Conservation (phyloP, 441 rosid genomes). For the Biscutella auriculata region DNA sequence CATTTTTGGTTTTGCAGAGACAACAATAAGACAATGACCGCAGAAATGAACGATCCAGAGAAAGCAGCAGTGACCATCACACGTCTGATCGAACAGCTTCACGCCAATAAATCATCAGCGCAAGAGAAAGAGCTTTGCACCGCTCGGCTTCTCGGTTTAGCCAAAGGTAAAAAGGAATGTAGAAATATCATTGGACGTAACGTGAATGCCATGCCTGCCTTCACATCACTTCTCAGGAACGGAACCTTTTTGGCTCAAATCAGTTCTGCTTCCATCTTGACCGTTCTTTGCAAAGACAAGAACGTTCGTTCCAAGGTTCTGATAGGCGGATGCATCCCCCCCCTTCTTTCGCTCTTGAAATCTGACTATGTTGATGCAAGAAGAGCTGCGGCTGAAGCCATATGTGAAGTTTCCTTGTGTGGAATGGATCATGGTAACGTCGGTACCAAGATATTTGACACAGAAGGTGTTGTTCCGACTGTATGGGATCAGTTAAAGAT, state of each 20-base stretch:
- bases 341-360: conserved; percentile 65
- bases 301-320: conserved; percentile 66
- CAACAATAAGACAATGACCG: conserved; percentile 28
- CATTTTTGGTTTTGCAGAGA: conserved; percentile 33
- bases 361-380: conserved; percentile 59
- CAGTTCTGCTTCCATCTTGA: conserved; percentile 58
- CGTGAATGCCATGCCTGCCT: conserved; percentile 77
- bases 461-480: conserved; percentile 73
- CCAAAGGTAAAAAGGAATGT: conserved; percentile 61
- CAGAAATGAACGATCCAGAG: conserved; percentile 41
- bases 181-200: conserved; percentile 60
- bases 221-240: conserved; percentile 64
- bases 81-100: conserved; percentile 67
- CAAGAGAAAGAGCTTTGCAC: conserved; percentile 72
- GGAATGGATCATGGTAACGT: conserved; percentile 67
- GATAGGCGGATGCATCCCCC: conserved; percentile 90
- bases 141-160: conserved; percentile 59
- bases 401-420: conserved; percentile 73
- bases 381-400: conserved; percentile 75
- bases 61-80: conserved; percentile 54
- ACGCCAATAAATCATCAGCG: conserved; percentile 49
- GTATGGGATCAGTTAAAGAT: conserved; percentile 71
- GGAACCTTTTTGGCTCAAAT: conserved; percentile 61
- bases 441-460: conserved; percentile 74
- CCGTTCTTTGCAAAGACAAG: conserved; percentile 63